Evolutionary conservation across 768 basidiomycete genomes (phyloP), one percentile per base, ranked within the genome.

Genomic region (Tylopilus subfusipes): DNA sequence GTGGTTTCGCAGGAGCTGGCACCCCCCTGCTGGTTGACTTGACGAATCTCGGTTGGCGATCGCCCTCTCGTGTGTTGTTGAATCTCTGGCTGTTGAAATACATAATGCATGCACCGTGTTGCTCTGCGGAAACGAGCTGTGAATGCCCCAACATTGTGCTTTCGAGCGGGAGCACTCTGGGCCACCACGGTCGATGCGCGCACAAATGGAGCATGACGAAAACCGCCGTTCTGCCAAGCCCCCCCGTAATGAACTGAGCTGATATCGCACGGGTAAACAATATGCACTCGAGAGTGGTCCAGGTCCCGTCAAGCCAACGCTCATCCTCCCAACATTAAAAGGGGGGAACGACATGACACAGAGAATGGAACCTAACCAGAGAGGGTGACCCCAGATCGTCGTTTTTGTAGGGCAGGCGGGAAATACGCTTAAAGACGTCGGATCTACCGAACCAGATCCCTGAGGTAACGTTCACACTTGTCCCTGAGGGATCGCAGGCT

Each of bases 11-110:
- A 69, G 61, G 61, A 58, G 54, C 61, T 66, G 25, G 33, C 42
- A 19, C 13, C 27, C 48, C n/a, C 42, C 48, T 30, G 29, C 40
- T 7, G 29, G 21, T n/a, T 31, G 22, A 33, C 48, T 49, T 51
- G 48, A 56, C 65, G 59, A 65, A 62, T 68, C 66, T 55, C 54
- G 42, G 50, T 48, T 56, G 31, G 48, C 29, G 66, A 68, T 65
- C 65, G 62, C 46, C n/a, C 40, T 59, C 48, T 55, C 42, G n/a
- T 22, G 46, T 52, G 25, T 36, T 38, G 38, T 13, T 43, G 16
- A 8, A 42, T 29, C 31, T 30, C 30, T 36, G 14, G 48, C 30
- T 31, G 46, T 43, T 38, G 11, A 13, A 49, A 38, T 68, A 62
- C 57, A 58, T 66, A 56, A 64, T 53, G 36, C 0, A 48, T 16